Evolutionary conservation across 352 stramenopile genomes (phyloP), one percentile per base, ranked within the genome.

Genomic region (Globisporangium solare): DNA sequence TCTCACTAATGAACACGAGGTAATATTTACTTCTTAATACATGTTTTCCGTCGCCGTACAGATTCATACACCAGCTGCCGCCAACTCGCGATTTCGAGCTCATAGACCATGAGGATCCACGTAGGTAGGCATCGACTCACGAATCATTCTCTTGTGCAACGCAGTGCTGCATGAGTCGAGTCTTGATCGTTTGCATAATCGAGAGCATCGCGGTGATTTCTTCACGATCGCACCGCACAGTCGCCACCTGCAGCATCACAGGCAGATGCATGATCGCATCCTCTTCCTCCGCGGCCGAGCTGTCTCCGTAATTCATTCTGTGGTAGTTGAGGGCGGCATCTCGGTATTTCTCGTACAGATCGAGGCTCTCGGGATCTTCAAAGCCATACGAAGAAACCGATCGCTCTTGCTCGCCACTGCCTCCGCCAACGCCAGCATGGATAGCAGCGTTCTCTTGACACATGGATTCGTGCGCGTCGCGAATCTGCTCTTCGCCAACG

Each of bases 211-310:
- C 79, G 15, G 58, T 70, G 11, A 68, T 73, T 58, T 94, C 84
- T 31, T 94, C 84, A 31, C 74, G 41, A 43, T 92, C 82, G 58
- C 77, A 67, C 17, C 84, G 79, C 53, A 94, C 66, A 6, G 89
- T 58, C 2, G 83, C 72, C 21, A 94, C 80, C 60, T 92, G 84
- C 12, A 94, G 71, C 84, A 94, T 94, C 17, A 94, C 84, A 0
- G 84, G 84, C n/a, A 94, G 64, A 46, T 94, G 84, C 84, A 94
- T 94, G 64, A 94, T 92, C 41, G 84, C 84, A 62, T 94, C 84
- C 71, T 94, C 84, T 68, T 94, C 84, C 51, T 92, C 84, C 1
- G 84, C 84, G 4, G 82, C 83, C 42, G 60, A 51, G n/a, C 66
- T 65, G 45, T 94, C 84, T 21, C 74, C 84, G 51, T 92, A 94